Evolutionary conservation across 2,329 filamentous ascomycete species (phyloP).

Genomic region (Ceratocystis diversiconidia): DNA sequence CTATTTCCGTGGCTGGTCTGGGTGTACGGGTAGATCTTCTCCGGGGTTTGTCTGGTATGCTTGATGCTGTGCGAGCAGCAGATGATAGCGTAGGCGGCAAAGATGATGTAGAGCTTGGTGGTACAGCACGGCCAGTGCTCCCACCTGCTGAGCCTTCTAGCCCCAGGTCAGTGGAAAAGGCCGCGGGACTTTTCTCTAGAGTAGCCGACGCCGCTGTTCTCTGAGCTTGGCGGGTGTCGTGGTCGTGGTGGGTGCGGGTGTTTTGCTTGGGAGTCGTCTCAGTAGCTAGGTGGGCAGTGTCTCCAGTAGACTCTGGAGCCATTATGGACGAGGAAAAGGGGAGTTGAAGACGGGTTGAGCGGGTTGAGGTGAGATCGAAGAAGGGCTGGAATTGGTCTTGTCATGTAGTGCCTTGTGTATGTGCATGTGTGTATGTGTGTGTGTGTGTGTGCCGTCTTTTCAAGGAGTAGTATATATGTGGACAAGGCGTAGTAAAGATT

Average conservation of each 20-base stretch:
- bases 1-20: neutral
- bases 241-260: neutral
- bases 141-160: neutral
- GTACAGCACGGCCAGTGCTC: neutral
- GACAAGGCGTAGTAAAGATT: too few relatives aligned
- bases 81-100: neutral
- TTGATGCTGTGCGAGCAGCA: neutral
- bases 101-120: neutral
- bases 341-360: neutral
- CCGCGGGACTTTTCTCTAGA: neutral
- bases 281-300: neutral
- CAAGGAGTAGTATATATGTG: too few relatives aligned
- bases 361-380: neutral
- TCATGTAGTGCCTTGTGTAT: neutral
- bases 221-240: neutral
- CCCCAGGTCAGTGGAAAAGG: too few relatives aligned
- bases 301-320: neutral
- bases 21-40: neutral
- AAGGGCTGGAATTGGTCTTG: neutral
- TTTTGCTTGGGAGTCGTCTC: neutral
- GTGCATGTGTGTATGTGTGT: neutral
- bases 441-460: neutral
- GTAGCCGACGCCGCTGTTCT: neutral
- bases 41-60: neutral
- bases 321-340: neutral